Percentiles rank a stretch among this genome's conserved stretches.
Conservation (phyloP, 768 basidiomycete species). For the Coprinopsis cinerea region DNA sequence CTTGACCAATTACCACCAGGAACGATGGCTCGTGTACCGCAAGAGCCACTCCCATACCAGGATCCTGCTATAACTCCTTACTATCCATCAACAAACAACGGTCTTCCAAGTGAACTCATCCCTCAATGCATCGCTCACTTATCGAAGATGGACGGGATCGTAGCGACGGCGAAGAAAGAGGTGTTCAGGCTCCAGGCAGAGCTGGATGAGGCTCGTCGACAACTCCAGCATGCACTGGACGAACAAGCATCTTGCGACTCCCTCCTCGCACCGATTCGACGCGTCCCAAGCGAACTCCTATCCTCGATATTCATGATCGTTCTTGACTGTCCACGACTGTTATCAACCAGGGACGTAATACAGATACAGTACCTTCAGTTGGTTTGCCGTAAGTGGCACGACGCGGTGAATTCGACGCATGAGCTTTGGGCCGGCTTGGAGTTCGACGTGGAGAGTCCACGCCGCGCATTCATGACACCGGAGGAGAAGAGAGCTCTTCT, state of each 20-base stretch:
- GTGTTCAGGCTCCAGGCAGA: background rate
- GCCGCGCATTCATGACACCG: background rate
- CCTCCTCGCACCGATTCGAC: background rate
- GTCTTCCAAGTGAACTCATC: background rate
- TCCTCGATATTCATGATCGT: background rate
- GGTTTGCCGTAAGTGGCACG: background rate
- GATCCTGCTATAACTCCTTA: conserved; percentile 27
- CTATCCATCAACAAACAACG: background rate
- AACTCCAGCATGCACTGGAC: background rate
- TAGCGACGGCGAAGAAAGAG: background rate
- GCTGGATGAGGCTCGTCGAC: background rate
- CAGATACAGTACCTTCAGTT: background rate
- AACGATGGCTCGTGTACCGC: too few species aligned
- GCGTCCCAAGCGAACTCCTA: background rate
- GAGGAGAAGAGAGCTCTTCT: background rate
- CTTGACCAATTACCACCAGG: too few species aligned
- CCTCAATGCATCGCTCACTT: background rate
- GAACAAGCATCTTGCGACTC: background rate
- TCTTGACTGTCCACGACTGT: background rate
- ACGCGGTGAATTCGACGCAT: background rate
- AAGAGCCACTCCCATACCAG: too few species aligned
- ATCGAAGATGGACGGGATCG: background rate
- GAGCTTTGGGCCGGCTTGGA: background rate
- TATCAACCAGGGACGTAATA: background rate
- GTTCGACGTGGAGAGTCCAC: background rate